phyloP scores from a whole-genome alignment of 805 yeast species.

The Teunomyces funiuensis region DNA sequence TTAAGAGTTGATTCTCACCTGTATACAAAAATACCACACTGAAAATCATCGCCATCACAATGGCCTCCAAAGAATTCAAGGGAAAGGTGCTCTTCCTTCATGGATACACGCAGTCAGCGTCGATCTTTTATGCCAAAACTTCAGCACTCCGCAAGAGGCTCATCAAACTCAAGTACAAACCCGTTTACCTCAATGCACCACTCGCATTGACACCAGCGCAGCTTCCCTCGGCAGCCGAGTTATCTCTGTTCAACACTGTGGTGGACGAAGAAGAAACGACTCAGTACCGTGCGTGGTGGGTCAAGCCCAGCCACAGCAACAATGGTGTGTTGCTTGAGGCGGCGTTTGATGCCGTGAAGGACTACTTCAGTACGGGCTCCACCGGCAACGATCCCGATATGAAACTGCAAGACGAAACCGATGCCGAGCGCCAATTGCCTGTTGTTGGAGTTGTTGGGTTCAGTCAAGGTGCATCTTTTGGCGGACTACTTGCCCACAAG shows the following conservation, averaged over 20 bases:
- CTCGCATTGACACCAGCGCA: constrained; percentile 62
- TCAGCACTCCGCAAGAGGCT: constrained; percentile 83
- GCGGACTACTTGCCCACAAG: constrained; percentile 64
- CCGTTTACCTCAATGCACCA: constrained; percentile 82
- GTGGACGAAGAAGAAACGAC: constrained; percentile 32
- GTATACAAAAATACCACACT: no score
- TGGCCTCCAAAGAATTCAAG: constrained; percentile 16
- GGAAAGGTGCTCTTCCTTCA: constrained; percentile 80
- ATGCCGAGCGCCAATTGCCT: constrained; percentile 42
- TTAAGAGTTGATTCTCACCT: no score
- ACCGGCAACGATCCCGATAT: constrained; percentile 29
- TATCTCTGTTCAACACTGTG: constrained; percentile 47
- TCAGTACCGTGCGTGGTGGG: constrained; percentile 74
- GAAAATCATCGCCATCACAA: not conserved
- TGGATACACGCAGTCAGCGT: constrained; percentile 85
- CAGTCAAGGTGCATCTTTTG: constrained; percentile 91
- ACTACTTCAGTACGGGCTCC: constrained; percentile 59
- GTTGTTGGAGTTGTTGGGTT: constrained; percentile 88
- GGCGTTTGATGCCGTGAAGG: constrained; percentile 48
- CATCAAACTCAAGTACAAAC: constrained; percentile 61
- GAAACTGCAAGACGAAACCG: constrained; percentile 19
- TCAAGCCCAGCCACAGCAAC: constrained; percentile 43
- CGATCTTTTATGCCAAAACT: constrained; percentile 82
- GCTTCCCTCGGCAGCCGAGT: constrained; percentile 66
- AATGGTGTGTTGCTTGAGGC: constrained; percentile 50